These are phyloP conservation scores for Naganishia antarctica DNA, from an alignment of 768 basidiomycete species.

Conservation along the genomic window DNA sequence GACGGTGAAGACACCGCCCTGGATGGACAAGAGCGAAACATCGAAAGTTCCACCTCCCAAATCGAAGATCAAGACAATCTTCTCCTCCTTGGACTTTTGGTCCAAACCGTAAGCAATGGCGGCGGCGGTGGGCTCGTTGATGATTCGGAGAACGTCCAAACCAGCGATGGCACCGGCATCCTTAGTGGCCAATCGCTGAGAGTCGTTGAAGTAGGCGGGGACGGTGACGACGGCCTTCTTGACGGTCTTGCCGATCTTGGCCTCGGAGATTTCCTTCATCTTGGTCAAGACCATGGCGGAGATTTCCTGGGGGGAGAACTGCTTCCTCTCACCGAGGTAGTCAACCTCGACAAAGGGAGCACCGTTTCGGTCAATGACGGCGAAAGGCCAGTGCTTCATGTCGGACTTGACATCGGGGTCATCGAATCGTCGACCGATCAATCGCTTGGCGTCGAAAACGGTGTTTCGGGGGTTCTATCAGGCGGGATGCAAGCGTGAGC, in stretches of 20 bases:
- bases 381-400: constrained; percentile 89
- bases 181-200: constrained; percentile 97
- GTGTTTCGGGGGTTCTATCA: constrained; percentile 84
- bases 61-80: constrained; percentile 99
- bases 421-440: constrained; percentile 94
- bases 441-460: constrained; percentile 97
- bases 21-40: constrained; percentile 97
- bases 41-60: constrained; percentile 99
- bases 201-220: constrained; percentile 99
- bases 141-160: constrained; percentile 99
- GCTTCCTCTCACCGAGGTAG: constrained; percentile 90
- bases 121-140: constrained; percentile 99
- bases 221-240: constrained; percentile 99
- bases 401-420: constrained; percentile 56
- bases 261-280: constrained; percentile 99
- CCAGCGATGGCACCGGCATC: constrained; percentile 97
- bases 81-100: constrained; percentile 87
- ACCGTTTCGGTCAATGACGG: constrained; percentile 92
- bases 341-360: constrained; percentile 91
- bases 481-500: neutral
- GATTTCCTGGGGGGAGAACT: constrained; percentile 96
- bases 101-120: constrained; percentile 96
- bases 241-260: constrained; percentile 95
- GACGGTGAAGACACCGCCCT: constrained; percentile 79
- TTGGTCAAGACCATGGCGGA: constrained; percentile 99